Percentiles rank a stretch among this genome's conserved stretches.
phyloP scores from a whole-genome alignment of 2,329 filamentous ascomycete genomes.

The Pyrenochaeta sp. region DNA sequence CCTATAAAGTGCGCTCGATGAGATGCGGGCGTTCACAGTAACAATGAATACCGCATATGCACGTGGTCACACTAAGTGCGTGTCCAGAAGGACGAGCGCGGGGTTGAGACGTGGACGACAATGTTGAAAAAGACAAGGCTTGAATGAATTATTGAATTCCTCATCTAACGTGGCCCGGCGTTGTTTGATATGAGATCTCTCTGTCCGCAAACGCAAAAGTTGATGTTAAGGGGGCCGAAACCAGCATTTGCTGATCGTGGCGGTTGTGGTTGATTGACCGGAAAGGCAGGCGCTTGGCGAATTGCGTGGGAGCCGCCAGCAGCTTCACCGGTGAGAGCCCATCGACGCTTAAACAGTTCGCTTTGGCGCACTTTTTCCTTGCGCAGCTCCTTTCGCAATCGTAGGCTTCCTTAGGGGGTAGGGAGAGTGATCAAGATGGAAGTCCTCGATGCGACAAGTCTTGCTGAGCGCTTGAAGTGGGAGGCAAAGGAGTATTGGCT shows the following conservation, averaged over 20 bases:
- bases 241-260: neutral
- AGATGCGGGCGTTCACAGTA: slow-evolving; percentile 7
- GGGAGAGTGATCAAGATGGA: slow-evolving; percentile 30
- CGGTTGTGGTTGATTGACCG: slow-evolving; percentile 15
- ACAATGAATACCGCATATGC: slow-evolving; percentile 4
- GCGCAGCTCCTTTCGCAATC: slow-evolving; percentile 13
- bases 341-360: slow-evolving; percentile 21
- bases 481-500: slow-evolving; percentile 46
- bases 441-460: slow-evolving; percentile 35
- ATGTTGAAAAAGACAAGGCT: neutral
- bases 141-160: neutral
- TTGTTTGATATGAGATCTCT: neutral
- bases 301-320: slow-evolving; percentile 2
- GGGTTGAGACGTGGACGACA: slow-evolving; percentile 1
- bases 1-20: slow-evolving; percentile 8
- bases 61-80: slow-evolving; percentile 9
- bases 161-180: neutral
- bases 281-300: slow-evolving; percentile 7
- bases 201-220: neutral
- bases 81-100: slow-evolving; percentile 7
- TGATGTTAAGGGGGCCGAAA: slow-evolving; percentile 7
- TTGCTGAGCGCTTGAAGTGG: slow-evolving; percentile 38
- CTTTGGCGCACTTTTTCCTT: slow-evolving; percentile 11
- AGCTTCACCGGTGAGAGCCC: slow-evolving; percentile 21
- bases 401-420: slow-evolving; percentile 14